Percentiles rank a stretch among this genome's conserved stretches.
phyloP scores from a whole-genome alignment of 352 stramenopile species.

The Pythium vanterpoolii region DNA sequence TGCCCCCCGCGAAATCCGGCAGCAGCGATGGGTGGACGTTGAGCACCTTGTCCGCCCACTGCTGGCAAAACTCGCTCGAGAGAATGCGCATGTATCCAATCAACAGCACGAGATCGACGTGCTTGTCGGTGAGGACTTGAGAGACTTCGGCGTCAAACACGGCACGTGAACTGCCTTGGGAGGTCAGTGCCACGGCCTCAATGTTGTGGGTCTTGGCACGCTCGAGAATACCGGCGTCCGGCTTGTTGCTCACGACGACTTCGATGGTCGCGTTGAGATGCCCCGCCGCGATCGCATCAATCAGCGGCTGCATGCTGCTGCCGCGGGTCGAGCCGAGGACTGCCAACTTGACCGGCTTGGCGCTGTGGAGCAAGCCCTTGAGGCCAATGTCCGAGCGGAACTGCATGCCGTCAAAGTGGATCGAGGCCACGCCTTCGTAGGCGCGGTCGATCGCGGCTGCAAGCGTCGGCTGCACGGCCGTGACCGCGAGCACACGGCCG shows the following conservation, averaged over 20 bases:
- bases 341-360: conserved; percentile 86
- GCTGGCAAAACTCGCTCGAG: conserved; percentile 93
- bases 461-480: conserved; percentile 88
- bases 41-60: conserved; percentile 95
- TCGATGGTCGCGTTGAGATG: conserved; percentile 94
- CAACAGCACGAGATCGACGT: conserved; percentile 96
- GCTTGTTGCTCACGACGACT: conserved; percentile 96
- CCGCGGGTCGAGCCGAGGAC: conserved; percentile 96
- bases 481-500: conserved; percentile 97
- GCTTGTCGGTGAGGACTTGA: conserved; percentile 87
- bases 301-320: conserved; percentile 94
- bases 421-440: conserved; percentile 88
- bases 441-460: conserved; percentile 89
- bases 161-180: conserved; percentile 84
- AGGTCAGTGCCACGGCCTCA: conserved; percentile 56
- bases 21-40: conserved; percentile 99
- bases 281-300: conserved; percentile 91
- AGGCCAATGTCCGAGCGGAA: conserved; percentile 97
- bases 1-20: conserved; percentile 98
- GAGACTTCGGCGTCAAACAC: conserved; percentile 96
- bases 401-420: conserved; percentile 92
- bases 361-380: conserved; percentile 87
- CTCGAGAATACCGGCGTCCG: conserved; percentile 91
- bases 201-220: conserved; percentile 86
- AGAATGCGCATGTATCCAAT: conserved; percentile 99